phyloP scores from a whole-genome alignment of 2,329 filamentous ascomycete genomes.

The Stachybotrys chartarum region DNA sequence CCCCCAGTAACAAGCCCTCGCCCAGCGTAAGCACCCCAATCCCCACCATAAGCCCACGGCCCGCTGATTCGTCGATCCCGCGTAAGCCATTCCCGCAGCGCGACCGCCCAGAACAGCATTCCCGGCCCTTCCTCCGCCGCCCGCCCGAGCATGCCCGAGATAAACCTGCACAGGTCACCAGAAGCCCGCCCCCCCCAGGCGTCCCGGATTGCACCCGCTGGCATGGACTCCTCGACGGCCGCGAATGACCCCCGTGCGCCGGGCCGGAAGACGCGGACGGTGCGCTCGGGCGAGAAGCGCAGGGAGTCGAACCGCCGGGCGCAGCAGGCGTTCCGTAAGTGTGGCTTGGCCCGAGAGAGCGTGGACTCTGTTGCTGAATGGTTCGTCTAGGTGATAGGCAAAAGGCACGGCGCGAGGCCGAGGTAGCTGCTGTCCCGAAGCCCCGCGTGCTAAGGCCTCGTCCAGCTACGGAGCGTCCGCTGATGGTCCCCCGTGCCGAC shows the following conservation, averaged over 20 bases:
- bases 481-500: too few relatives aligned
- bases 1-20: too few relatives aligned
- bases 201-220: background rate
- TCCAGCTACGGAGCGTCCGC: too few relatives aligned
- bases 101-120: too few relatives aligned
- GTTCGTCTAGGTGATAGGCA: constrained; percentile 9
- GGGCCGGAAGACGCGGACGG: constrained; percentile 1
- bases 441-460: too few relatives aligned
- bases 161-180: too few relatives aligned
- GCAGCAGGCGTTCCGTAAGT: constrained; percentile 15
- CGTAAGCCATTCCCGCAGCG: constrained; percentile 13
- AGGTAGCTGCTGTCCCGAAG: background rate
- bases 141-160: too few relatives aligned
- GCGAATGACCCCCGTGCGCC: background rate
- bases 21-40: too few relatives aligned
- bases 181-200: too few relatives aligned
- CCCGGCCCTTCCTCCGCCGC: too few relatives aligned
- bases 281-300: constrained; percentile 11
- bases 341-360: too few relatives aligned
- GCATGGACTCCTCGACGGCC: background rate
- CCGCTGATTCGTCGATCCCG: constrained; percentile 8
- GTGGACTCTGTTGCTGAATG: constrained; percentile 1
- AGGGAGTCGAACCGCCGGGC: constrained; percentile 17
- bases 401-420: background rate
- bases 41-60: too few relatives aligned